Base-by-base conservation (phyloP, 1,284 basidiomycete species). In the Cryptococcus amylolentus region DNA sequence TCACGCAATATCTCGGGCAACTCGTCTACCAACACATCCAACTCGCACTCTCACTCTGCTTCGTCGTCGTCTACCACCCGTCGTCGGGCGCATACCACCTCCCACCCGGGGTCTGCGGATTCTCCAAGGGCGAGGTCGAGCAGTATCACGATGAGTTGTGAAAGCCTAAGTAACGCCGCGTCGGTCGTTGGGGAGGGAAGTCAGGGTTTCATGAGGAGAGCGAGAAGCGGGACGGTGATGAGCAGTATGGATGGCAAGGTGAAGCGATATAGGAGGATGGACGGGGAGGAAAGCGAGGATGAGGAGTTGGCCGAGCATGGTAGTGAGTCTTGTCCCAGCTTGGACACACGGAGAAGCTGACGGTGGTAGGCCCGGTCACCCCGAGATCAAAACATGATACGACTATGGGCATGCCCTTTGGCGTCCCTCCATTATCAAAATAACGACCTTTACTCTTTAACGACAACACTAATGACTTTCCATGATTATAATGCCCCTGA, bases 211-310 rank as follows among this genome's bases (percentile, higher is more conserved):
- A 47, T 65, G 12, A 54, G 61, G 38, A 50, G 63, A 37, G 61
- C 58, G 6, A 53, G 63, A 18, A 65, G 63, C 44, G 60, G 60
- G 28, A 64, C 62, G 13, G 44, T 58, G 28, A 23, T 57, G 42
- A 56, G 56, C 40, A 55, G 46, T 39, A 46, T 52, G 20, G 59
- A 40, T 8, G 16, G 20, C 12, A 14, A 16, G 27, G 35, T 35
- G 3, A 45, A 54, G 38, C 23, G 37, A 7, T 54, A 48, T 48
- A 48, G 20, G 37, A 47, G 35, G 14, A 26, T 54, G 13, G 45
- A 40, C 18, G 26, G 45, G 16, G 44, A 54, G 43, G 44, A 54
- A 14, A 40, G 45, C 14, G 31, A 35, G 31, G 31, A 26, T 23
- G 37, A 37, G 18, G 44, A 54, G 37, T 35, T 38, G 51, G 42